Conservation (phyloP, 2,329 filamentous ascomycete genomes). For the Emmonsiellopsis sp. region DNA sequence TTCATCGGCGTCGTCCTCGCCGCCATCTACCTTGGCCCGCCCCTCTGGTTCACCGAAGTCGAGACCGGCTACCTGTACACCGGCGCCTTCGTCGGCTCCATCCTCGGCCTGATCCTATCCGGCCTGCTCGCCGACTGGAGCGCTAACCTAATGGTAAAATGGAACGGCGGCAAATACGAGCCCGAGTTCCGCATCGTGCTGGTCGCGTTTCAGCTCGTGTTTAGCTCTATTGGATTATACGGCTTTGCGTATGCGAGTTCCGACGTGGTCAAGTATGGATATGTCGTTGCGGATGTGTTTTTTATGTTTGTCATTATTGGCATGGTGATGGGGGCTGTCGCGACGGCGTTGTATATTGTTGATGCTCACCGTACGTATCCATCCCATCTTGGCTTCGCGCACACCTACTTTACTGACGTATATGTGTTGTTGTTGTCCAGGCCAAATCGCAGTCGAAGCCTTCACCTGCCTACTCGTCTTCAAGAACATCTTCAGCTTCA, state of each 20-base stretch:
- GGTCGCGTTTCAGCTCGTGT: constrained; percentile 70
- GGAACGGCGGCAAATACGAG: constrained; percentile 76
- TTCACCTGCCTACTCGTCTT: constrained; percentile 88
- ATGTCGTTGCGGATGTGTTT: constrained; percentile 68
- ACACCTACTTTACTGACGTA: constrained; percentile 8
- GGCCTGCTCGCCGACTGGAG: constrained; percentile 66
- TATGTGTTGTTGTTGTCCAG: constrained; percentile 29
- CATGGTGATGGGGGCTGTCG: constrained; percentile 87
- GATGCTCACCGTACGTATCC: constrained; percentile 73
- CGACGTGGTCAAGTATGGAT: constrained; percentile 55
- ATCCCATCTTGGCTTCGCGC: constrained; percentile 3
- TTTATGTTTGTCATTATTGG: constrained; percentile 77
- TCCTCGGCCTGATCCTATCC: constrained; percentile 67
- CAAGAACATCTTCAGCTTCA: constrained; percentile 89
- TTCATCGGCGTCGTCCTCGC: constrained; percentile 78
- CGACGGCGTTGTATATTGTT: constrained; percentile 78
- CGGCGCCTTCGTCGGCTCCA: constrained; percentile 73
- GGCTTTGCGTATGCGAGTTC: constrained; percentile 70
- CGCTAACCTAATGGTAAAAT: constrained; percentile 59
- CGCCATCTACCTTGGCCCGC: constrained; percentile 71
- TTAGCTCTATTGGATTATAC: constrained; percentile 70
- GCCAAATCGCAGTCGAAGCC: constrained; percentile 72
- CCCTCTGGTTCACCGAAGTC: constrained; percentile 72
- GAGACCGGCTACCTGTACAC: constrained; percentile 81
- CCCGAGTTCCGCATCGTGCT: constrained; percentile 83